A percentile compares a stretch with the other conserved stretches of the same genome.
Evolutionary conservation across 768 basidiomycete genomes (phyloP).

Genomic region (Agrocybe pediades): DNA sequence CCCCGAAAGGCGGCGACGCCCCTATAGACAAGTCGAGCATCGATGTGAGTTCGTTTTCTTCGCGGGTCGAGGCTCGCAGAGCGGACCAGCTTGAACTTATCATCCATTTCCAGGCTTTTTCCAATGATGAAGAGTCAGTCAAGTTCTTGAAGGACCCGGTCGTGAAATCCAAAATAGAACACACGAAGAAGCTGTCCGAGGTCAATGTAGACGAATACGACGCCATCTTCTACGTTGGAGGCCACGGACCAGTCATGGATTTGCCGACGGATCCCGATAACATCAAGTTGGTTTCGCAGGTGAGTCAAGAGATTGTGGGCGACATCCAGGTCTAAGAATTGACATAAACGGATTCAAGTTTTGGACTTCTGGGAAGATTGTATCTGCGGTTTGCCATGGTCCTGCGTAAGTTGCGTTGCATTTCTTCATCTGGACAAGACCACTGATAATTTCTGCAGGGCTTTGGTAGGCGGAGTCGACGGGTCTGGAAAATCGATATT

Average conservation of each 20-base stretch:
- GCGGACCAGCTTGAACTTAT: not conserved
- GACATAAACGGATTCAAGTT: constrained; percentile 43
- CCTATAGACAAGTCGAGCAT: constrained; percentile 64
- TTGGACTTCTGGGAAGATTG: constrained; percentile 66
- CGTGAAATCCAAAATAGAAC: constrained; percentile 52
- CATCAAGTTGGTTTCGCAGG: constrained; percentile 57
- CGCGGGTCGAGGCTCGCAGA: not conserved
- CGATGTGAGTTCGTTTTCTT: constrained; percentile 33
- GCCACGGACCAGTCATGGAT: constrained; percentile 79
- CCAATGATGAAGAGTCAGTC: constrained; percentile 51
- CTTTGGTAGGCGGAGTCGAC: constrained; percentile 60
- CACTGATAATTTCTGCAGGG: constrained; percentile 31
- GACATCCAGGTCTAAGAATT: not conserved
- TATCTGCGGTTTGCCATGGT: constrained; percentile 80
- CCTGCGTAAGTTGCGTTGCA: constrained; percentile 52
- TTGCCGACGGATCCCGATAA: constrained; percentile 59
- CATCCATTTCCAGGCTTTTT: constrained; percentile 39
- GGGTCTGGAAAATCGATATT: constrained; percentile 66
- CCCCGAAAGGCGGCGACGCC: constrained; percentile 66
- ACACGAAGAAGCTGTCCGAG: constrained; percentile 61
- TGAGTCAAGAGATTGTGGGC: constrained; percentile 25
- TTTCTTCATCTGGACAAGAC: not conserved
- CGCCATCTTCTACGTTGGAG: constrained; percentile 79
- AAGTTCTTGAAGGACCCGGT: constrained; percentile 61
- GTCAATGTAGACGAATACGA: constrained; percentile 64